Percentiles rank a stretch among this genome's conserved stretches.
Evolutionary conservation across 2,329 filamentous ascomycete genomes (phyloP).

Genomic region (Phoma sp.): DNA sequence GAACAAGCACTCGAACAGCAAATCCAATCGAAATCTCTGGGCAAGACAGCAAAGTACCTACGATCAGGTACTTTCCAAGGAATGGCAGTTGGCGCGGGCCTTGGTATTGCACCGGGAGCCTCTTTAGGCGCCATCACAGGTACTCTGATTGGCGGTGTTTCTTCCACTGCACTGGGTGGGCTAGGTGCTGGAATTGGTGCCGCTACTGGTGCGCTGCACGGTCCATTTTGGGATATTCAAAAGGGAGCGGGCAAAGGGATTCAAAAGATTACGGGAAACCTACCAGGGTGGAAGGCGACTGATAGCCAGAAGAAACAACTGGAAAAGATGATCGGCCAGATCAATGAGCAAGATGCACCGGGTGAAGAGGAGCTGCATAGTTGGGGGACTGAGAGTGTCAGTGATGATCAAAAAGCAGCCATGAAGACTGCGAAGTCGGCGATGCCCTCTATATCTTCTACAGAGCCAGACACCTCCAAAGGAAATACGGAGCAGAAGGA

Average conservation of each 20-base stretch:
- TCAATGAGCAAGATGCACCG: conserved; percentile 25
- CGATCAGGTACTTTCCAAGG: conserved; percentile 34
- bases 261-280: conserved; percentile 22
- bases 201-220: conserved; percentile 27
- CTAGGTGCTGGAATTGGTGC: conserved; percentile 29
- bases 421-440: conserved; percentile 19
- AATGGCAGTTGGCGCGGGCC: conserved; percentile 31
- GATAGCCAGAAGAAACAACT: conserved; percentile 27
- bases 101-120: conserved; percentile 30
- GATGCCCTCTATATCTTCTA: conserved; percentile 17
- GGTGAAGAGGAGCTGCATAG: conserved; percentile 25
- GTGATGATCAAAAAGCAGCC: conserved; percentile 15
- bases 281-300: conserved; percentile 27
- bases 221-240: conserved; percentile 22
- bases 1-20: conserved; percentile 30
- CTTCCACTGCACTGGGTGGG: conserved; percentile 28
- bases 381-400: conserved; percentile 20
- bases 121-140: conserved; percentile 30
- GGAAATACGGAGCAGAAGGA: background rate
- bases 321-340: conserved; percentile 31
- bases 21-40: conserved; percentile 33
- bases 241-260: conserved; percentile 28
- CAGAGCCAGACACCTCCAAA: background rate
- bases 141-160: conserved; percentile 29
- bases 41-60: conserved; percentile 35